Base-by-base conservation (phyloP, 768 basidiomycete genomes). In the Rhizopogon roseolus region DNA sequence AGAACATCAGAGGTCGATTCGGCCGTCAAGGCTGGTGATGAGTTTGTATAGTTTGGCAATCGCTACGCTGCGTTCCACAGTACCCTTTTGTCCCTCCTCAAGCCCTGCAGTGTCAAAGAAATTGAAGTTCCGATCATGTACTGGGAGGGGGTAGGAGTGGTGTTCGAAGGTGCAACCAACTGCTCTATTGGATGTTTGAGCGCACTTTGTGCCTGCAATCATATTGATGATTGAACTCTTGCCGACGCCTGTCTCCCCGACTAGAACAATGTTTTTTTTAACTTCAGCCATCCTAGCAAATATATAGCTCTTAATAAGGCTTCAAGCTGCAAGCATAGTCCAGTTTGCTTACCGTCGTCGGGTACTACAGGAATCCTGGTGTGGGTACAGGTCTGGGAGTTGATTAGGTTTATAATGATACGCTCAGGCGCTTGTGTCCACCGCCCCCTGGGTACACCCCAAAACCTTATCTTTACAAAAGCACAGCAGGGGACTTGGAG, bases 1-100 rank as follows among this genome's bases (percentile, higher is more conserved):
- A 62, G 49, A 63, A 72, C 4, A 73, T 55, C 3, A 74, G 14
- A 74, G 65, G 55, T 54, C 67, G 19, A 73, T 57, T 10, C 72
- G 71, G 8, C 54, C 64, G 7, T 55, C 11, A 16, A 72, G 59
- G 11, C 44, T 57, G 17, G 57, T 51, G 43, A 73, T 54, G 11
- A 74, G 62, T 17, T 54, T 14, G 44, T 62, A 62, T 5, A 60
- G 53, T 27, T 60, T 29, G 13, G 25, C 41, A 10, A 64, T 45
- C 10, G 56, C 62, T 4, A 53, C 53, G 43, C 44, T 25, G n/a
- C 53, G 43, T 16, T 50, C 27, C 19, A 57, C 39, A 1, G 50
- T 58, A 6, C 42, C 51, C 1, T 14, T 37, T 11, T 48, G 40
- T 14, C 48, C 55, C 43, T 58, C 54, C 22, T 57, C 52, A 52